Conservation (phyloP, 768 basidiomycete genomes). For the Leccinum aurantiacum region DNA sequence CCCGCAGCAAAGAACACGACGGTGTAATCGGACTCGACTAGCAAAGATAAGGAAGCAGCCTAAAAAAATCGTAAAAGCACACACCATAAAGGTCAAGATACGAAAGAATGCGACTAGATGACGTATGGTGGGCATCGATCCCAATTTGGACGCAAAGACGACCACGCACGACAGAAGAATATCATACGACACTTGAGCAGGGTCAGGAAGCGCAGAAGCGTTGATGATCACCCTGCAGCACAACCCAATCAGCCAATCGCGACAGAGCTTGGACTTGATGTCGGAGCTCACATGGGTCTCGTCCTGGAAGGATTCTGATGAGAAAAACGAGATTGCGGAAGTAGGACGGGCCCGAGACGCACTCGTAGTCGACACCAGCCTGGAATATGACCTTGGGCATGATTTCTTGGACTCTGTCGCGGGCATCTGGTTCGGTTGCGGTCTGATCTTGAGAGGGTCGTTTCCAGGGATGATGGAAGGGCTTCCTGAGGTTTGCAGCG, state of each 20-base stretch:
- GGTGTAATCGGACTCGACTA: slow-evolving; percentile 88
- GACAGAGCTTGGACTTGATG: neutral
- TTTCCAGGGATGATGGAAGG: slow-evolving; percentile 59
- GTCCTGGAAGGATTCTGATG: slow-evolving; percentile 50
- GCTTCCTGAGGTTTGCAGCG: slow-evolving; percentile 29
- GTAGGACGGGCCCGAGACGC: slow-evolving; percentile 30
- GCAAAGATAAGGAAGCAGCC: slow-evolving; percentile 1
- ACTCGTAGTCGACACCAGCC: slow-evolving; percentile 91
- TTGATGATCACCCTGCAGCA: slow-evolving; percentile 74
- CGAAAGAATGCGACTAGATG: slow-evolving; percentile 64
- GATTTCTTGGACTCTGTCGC: slow-evolving; percentile 58
- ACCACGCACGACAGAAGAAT: slow-evolving; percentile 63
- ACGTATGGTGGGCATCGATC: slow-evolving; percentile 7
- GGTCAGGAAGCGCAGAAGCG: slow-evolving; percentile 82
- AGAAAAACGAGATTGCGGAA: slow-evolving; percentile 13
- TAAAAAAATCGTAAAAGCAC: slow-evolving; percentile 13
- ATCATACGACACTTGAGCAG: slow-evolving; percentile 74
- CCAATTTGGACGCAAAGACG: slow-evolving; percentile 10
- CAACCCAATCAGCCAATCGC: slow-evolving; percentile 10
- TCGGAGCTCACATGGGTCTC: slow-evolving; percentile 70
- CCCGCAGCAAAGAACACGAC: slow-evolving; percentile 87
- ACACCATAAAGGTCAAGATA: slow-evolving; percentile 81
- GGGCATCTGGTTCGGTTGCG: slow-evolving; percentile 28
- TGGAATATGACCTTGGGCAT: slow-evolving; percentile 78
- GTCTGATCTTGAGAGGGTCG: slow-evolving; percentile 31